Base-by-base conservation (phyloP, 2,329 filamentous ascomycete species). In the Mycogone perniciosa region DNA sequence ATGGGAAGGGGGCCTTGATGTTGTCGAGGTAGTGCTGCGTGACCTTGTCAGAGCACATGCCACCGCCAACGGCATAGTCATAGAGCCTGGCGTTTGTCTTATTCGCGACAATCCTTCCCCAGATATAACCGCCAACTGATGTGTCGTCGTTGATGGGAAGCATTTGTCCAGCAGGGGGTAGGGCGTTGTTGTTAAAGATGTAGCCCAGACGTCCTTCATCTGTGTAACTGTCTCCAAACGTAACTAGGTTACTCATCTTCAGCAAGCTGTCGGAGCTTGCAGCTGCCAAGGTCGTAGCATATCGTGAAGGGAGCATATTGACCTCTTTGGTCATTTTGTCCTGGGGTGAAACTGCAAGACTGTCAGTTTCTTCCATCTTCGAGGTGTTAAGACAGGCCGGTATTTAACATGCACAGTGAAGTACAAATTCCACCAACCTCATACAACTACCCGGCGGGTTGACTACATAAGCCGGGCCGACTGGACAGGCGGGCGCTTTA, bases 181-280 rank as follows among this genome's bases (percentile, higher is more conserved):
- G 72, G 5, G 71, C 67, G 39, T 80, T 81, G 58, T 81, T 72
- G 57, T 85, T 71, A 51, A 71, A 67, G 61, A 90, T 85, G 62
- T 88, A 89, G 7, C 62, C 61, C 7, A 88, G 64, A 7, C 87
- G 79, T 9, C 77, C 80, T 59, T 89, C 84, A 61, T 91, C 88
- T 1, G 85, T 88, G 61, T 86, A 90, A 66, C 84, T 88, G 65
- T 89, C 85, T 9, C 86, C 86, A 62, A 90, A 89, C 0, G 82
- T 76, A 37, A 89, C 77, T 35, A 89, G 64, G 45, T 80, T 84
- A 30, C 80, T 41, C 38, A 60, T 39, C 5, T 31, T 46, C 11
- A 20, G 50, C 7, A 50, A 26, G 10, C 46, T 33, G 3, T 31
- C 7, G 7, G 35, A 44, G 20, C 49, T 51, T 2, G 47, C 38